Base-by-base conservation (phyloP, 2,329 filamentous ascomycete species). In the Blastomyces gilchristii region DNA sequence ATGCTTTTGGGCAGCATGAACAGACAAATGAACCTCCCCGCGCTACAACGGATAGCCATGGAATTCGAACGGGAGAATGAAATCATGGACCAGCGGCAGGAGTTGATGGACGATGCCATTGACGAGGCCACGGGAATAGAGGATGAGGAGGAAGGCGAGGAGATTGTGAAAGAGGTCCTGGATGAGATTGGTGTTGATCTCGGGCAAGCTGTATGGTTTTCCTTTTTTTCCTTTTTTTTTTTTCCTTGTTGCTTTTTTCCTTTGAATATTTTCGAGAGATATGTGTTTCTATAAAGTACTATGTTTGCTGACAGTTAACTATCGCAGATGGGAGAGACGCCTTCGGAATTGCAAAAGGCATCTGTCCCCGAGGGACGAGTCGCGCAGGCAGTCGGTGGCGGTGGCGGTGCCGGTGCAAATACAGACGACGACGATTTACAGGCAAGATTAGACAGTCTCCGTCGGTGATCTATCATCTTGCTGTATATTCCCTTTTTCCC, bases 41-140 rank as follows among this genome's bases (percentile, higher is more conserved):
- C 91, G 22, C 81, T 99, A 43, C 93, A 97, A 75, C 86, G 93
- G 63, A 99, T 99, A 73, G 93, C 94, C 25, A 96, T 97, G 92
- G 94, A 99, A 73, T 99, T 99, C 71, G 94, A 99, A 78, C 88
- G 90, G 71, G 94, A 99, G 77, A 99, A 97, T 77, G 94, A 97
- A 72, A 92, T 99, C 64, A 99, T 99, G 94, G 94, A 99, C 70
- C 91, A 97, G 78, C 85, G 94, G 67, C 92, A 97, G 75, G 94
- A 97, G 77, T 97, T 99, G 90, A 97, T 99, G 94, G 93, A 97
- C 73, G 94, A 97, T 76, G 93, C 91, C 25, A 94, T 99, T 65
- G 94, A 99, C 73, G 94, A 99, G 74, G 92, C 93, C 59, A 97
- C 94, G 70, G 94, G 95, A 31, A 81, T 96, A 47, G 86, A 88